phyloP scores from a whole-genome alignment of 2,329 filamentous ascomycete species.

The Cladosporium sphaerospermum region DNA sequence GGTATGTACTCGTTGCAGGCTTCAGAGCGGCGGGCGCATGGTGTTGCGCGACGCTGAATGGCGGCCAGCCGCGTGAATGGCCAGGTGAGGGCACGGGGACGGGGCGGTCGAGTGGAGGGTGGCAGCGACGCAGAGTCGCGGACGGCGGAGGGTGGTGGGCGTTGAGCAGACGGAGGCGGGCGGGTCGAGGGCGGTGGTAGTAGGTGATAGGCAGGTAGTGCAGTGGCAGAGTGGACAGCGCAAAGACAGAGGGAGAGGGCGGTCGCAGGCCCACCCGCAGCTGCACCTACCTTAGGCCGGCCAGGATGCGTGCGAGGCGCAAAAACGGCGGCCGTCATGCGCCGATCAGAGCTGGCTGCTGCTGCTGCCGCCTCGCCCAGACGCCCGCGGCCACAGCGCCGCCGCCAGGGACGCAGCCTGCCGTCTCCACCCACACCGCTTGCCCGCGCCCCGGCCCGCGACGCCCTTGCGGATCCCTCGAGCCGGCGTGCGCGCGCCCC shows the following conservation, averaged over 20 bases:
- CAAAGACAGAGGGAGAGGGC: not conserved
- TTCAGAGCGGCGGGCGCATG: constrained; percentile 8
- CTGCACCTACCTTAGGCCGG: not conserved
- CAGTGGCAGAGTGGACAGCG: not conserved
- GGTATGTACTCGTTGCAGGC: not conserved
- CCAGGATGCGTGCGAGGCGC: not conserved
- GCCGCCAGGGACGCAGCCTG: not conserved
- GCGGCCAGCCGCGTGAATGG: not conserved
- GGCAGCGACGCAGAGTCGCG: not conserved
- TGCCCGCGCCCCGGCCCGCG: too few species aligned
- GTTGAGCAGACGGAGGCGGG: not conserved
- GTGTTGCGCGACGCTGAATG: constrained; percentile 4
- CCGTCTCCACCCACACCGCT: too few species aligned
- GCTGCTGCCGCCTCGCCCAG: not conserved
- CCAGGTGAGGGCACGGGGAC: too few species aligned
- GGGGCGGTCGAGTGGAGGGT: not conserved
- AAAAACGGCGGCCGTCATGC: not conserved
- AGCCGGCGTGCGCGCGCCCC: too few species aligned
- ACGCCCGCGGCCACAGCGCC: not conserved
- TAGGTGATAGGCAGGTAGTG: not conserved
- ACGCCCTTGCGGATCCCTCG: too few species aligned
- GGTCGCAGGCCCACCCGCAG: not conserved
- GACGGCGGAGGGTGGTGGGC: not conserved
- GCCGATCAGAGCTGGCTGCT: not conserved
- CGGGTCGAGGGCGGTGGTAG: not conserved